These are phyloP conservation scores for Lyophyllum semitale DNA, from an alignment of 768 basidiomycete genomes.

Conservation along the genomic window DNA sequence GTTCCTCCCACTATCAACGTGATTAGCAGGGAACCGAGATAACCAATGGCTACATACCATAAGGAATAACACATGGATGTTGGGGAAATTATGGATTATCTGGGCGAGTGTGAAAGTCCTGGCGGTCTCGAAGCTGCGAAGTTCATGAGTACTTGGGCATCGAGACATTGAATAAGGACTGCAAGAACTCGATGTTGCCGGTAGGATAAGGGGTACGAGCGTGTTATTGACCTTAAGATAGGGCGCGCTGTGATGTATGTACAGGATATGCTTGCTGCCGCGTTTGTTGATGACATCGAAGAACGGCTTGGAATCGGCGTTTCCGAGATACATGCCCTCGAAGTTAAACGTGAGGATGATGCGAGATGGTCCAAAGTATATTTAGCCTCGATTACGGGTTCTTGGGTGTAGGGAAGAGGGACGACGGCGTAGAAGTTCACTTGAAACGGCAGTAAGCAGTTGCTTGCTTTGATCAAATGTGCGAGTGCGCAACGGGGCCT, in stretches of 20 bases:
- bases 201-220: conserved; percentile 33
- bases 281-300: conserved; percentile 32
- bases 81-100: conserved; percentile 34
- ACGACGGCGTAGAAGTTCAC: conserved; percentile 35
- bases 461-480: conserved; percentile 36
- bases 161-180: background rate
- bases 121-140: conserved; percentile 29
- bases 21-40: background rate
- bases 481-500: conserved; percentile 31
- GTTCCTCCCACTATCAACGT: conserved; percentile 32
- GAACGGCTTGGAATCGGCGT: conserved; percentile 28
- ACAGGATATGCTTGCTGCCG: conserved; percentile 28
- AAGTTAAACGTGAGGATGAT: conserved; percentile 32
- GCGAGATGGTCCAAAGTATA: conserved; percentile 30
- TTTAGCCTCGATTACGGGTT: conserved; percentile 31
- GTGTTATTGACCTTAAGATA: conserved; percentile 26
- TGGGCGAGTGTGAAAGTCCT: conserved; percentile 29
- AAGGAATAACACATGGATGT: conserved; percentile 36
- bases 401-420: conserved; percentile 34
- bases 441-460: conserved; percentile 31
- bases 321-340: conserved; percentile 36
- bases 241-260: conserved; percentile 33
- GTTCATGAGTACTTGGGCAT: background rate
- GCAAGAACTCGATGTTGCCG: conserved; percentile 38
- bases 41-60: conserved; percentile 20